Conservation (phyloP, 108 stramenopile species). For the Cyclotella baltica region DNA sequence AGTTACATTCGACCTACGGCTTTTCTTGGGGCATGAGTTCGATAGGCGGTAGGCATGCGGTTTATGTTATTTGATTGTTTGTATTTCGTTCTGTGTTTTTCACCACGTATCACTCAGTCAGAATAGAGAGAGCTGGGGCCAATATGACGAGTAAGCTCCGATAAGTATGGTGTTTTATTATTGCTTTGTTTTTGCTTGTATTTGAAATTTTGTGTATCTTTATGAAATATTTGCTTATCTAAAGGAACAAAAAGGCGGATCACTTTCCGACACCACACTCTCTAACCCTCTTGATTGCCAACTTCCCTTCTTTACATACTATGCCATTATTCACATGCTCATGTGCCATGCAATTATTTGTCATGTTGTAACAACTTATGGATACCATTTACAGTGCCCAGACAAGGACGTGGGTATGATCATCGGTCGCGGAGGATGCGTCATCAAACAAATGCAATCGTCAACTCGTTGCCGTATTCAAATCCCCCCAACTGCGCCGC, state of each 20-base stretch:
- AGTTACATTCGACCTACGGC: too few species aligned
- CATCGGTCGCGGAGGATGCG: slow-evolving; percentile 87
- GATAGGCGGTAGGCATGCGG: not conserved
- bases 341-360: not conserved
- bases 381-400: slow-evolving; percentile 63
- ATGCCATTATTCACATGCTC: not conserved
- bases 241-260: not conserved
- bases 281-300: not conserved
- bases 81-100: slow-evolving; percentile 7
- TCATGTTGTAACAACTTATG: not conserved
- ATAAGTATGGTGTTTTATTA: slow-evolving; percentile 6
- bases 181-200: not conserved
- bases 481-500: slow-evolving; percentile 79
- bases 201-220: not conserved
- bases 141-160: not conserved
- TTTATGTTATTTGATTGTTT: not conserved
- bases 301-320: not conserved
- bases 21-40: not conserved
- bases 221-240: not conserved
- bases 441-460: slow-evolving; percentile 88
- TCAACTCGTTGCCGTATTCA: slow-evolving; percentile 83
- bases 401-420: slow-evolving; percentile 91
- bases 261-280: not conserved
- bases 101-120: not conserved
- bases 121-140: not conserved